These are phyloP conservation scores for Chrysosporium queenslandicum DNA, from an alignment of 2,329 filamentous ascomycete genomes.

Conservation along the genomic window DNA sequence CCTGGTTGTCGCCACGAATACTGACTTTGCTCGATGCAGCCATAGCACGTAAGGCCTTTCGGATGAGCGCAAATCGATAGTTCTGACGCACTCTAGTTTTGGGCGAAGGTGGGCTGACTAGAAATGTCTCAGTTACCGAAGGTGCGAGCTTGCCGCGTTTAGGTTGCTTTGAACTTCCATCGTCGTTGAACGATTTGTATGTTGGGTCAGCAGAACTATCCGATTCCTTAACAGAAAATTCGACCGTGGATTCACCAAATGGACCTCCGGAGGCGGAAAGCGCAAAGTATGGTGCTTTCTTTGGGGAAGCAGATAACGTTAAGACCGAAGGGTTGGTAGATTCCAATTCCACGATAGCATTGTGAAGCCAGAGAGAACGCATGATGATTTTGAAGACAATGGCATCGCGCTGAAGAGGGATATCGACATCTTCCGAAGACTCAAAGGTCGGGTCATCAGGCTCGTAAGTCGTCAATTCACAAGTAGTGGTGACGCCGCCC, in stretches of 20 bases:
- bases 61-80: constrained; percentile 81
- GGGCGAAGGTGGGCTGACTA: constrained; percentile 48
- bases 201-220: constrained; percentile 21
- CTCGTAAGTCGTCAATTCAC: constrained; percentile 80
- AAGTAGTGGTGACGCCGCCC: constrained; percentile 75
- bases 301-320: constrained; percentile 55
- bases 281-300: constrained; percentile 57
- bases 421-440: constrained; percentile 37
- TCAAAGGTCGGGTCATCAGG: constrained; percentile 57
- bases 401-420: constrained; percentile 73
- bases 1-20: constrained; percentile 74
- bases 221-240: constrained; percentile 43
- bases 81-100: constrained; percentile 58
- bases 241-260: constrained; percentile 51
- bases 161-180: constrained; percentile 29
- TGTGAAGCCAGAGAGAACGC: constrained; percentile 47
- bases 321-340: constrained; percentile 62
- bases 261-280: constrained; percentile 55
- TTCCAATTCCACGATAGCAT: constrained; percentile 45
- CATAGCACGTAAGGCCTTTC: constrained; percentile 86
- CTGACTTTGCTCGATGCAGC: constrained; percentile 84
- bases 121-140: constrained; percentile 42
- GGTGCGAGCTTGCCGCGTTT: constrained; percentile 32
- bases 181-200: constrained; percentile 29
- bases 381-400: constrained; percentile 91